These are phyloP conservation scores for Fusarium acutatum DNA, from an alignment of 2,329 filamentous ascomycete species.

Conservation along the genomic window DNA sequence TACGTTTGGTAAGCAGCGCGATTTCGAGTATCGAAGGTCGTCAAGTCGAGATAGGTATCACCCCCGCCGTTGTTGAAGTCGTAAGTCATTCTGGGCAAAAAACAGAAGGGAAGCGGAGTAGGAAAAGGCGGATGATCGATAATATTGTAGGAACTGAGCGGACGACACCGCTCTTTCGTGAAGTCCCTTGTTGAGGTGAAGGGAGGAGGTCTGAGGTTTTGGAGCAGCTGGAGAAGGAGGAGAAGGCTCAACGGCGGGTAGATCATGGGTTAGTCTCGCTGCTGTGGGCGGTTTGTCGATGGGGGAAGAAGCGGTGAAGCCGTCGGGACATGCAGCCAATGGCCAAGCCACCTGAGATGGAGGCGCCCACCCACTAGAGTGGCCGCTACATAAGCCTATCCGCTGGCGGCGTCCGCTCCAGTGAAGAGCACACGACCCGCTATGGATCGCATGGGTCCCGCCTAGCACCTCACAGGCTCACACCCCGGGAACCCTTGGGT, in stretches of 20 bases:
- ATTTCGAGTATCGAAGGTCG: conserved; percentile 64
- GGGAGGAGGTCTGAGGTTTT: conserved; percentile 45
- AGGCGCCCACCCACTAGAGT: conserved; percentile 34
- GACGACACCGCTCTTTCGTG: conserved; percentile 57
- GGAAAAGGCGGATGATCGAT: conserved; percentile 41
- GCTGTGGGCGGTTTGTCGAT: conserved; percentile 43
- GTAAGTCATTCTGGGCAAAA: conserved; percentile 61
- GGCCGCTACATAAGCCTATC: conserved; percentile 39
- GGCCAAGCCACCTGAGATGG: conserved; percentile 42
- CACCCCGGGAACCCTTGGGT: conserved; percentile 18
- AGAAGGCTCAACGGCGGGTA: conserved; percentile 39
- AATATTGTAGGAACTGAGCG: conserved; percentile 49
- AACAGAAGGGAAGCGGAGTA: conserved; percentile 45
- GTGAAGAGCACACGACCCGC: conserved; percentile 25
- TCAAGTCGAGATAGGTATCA: conserved; percentile 69
- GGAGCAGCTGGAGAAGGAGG: conserved; percentile 40
- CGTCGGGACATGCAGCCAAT: conserved; percentile 49
- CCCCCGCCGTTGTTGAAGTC: conserved; percentile 66
- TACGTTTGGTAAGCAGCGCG: conserved; percentile 53
- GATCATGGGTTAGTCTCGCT: conserved; percentile 37
- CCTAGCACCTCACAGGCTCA: conserved; percentile 13
- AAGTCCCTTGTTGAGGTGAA: conserved; percentile 44
- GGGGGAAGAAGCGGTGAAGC: conserved; percentile 52
- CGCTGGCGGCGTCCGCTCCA: conserved; percentile 37
- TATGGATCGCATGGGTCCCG: neutral